Percentiles rank a stretch among this genome's conserved stretches.
These are phyloP conservation scores for Nematocida sp. DNA, from an alignment of 371 early-diverging fungal species.

Conservation along the genomic window DNA sequence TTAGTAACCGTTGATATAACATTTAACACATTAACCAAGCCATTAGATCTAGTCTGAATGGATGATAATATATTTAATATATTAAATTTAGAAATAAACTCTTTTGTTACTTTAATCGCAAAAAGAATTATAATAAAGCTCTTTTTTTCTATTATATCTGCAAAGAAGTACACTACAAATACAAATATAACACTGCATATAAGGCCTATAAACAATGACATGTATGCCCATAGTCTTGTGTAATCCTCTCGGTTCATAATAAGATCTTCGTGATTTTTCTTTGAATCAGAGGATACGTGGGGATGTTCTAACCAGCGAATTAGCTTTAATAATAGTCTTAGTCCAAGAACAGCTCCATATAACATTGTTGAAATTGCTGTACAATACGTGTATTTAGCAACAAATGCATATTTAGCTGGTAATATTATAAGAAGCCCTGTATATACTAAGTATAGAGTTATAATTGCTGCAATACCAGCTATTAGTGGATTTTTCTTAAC, in stretches of 20 bases:
- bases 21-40: background rate
- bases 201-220: background rate
- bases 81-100: background rate
- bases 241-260: background rate
- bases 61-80: background rate
- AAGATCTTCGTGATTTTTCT: background rate
- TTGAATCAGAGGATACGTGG: background rate
- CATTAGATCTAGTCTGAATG: background rate
- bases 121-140: background rate
- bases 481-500: conserved; percentile 7
- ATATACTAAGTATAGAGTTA: background rate
- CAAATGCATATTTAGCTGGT: background rate
- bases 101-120: background rate
- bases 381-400: background rate
- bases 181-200: background rate
- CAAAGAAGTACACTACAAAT: background rate
- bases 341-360: conserved; percentile 7
- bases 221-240: background rate
- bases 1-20: background rate
- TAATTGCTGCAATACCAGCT: background rate
- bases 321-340: background rate
- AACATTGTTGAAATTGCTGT: background rate
- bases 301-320: background rate
- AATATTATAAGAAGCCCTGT: background rate
- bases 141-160: background rate